Conservation (phyloP, 2,329 filamentous ascomycete genomes). For the Phaeosphaeria sp. region DNA sequence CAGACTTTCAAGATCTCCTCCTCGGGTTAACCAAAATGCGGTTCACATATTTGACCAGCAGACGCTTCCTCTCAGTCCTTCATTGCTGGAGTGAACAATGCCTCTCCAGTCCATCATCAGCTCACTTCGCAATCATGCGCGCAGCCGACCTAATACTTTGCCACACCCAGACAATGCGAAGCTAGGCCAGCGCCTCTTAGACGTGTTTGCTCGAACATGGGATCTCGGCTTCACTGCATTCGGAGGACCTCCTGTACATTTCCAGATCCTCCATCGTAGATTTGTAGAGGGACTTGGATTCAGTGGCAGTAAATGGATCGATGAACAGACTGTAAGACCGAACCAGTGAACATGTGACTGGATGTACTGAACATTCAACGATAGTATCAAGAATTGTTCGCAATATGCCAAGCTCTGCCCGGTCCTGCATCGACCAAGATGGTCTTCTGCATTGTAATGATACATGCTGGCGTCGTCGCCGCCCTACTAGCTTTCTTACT, state of each 20-base stretch:
- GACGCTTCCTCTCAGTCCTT: background rate
- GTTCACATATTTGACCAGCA: background rate
- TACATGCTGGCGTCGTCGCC: slow-evolving; percentile 65
- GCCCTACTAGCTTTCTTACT: slow-evolving; percentile 67
- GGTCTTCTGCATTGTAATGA: slow-evolving; percentile 70
- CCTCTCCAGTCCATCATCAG: slow-evolving; percentile 28
- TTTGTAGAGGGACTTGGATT: slow-evolving; percentile 62
- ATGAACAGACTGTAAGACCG: slow-evolving; percentile 67
- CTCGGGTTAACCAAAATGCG: background rate
- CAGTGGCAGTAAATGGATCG: slow-evolving; percentile 66
- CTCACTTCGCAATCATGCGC: slow-evolving; percentile 24
- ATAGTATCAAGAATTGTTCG: slow-evolving; percentile 77
- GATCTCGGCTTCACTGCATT: slow-evolving; percentile 70
- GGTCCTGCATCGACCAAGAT: slow-evolving; percentile 76
- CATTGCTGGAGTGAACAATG: slow-evolving; percentile 11
- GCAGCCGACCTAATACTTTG: slow-evolving; percentile 18
- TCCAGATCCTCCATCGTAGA: slow-evolving; percentile 68
- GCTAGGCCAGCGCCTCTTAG: slow-evolving; percentile 30
- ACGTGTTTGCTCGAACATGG: slow-evolving; percentile 53
- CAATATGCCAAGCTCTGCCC: slow-evolving; percentile 69
- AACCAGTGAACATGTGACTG: background rate
- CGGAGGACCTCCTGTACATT: slow-evolving; percentile 73
- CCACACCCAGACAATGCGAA: slow-evolving; percentile 28
- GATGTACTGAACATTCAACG: background rate
- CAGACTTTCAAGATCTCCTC: background rate